phyloP scores from a whole-genome alignment of 257 asterid genomes.

The Primulina huaijiensis region DNA sequence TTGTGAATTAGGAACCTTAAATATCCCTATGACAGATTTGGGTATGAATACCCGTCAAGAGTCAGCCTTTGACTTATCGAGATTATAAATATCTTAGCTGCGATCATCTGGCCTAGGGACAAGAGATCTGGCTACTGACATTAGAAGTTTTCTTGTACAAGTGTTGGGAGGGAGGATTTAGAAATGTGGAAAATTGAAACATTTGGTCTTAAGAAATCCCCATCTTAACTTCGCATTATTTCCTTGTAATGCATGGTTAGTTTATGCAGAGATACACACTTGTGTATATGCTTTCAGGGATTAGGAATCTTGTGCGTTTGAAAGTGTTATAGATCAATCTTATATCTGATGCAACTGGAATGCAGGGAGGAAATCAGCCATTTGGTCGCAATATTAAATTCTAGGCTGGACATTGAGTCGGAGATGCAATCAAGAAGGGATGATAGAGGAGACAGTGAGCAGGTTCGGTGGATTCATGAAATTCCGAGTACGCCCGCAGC shows the following conservation, averaged over 20 bases:
- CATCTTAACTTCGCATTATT: conserved; percentile 2
- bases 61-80: background rate
- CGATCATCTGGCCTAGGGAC: conserved; percentile 1
- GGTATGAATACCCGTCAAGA: conserved; percentile 10
- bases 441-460: conserved; percentile 37
- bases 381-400: conserved; percentile 58
- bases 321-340: conserved; percentile 11
- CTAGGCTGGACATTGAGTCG: conserved; percentile 41
- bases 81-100: conserved; percentile 9
- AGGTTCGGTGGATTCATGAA: conserved; percentile 36
- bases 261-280: background rate
- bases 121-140: background rate
- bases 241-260: conserved; percentile 18
- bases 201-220: background rate
- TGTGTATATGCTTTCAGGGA: background rate
- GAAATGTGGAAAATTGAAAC: conserved; percentile 6
- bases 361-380: conserved; percentile 71
- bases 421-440: conserved; percentile 34
- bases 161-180: background rate
- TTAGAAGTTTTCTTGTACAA: background rate
- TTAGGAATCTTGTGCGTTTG: conserved; percentile 8
- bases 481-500: conserved; percentile 37
- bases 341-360: conserved; percentile 17
- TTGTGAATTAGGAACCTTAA: conserved; percentile 2
- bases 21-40: conserved; percentile 5